Conservation (phyloP, 176 grass and related monocot species). For the Poa annua region DNA sequence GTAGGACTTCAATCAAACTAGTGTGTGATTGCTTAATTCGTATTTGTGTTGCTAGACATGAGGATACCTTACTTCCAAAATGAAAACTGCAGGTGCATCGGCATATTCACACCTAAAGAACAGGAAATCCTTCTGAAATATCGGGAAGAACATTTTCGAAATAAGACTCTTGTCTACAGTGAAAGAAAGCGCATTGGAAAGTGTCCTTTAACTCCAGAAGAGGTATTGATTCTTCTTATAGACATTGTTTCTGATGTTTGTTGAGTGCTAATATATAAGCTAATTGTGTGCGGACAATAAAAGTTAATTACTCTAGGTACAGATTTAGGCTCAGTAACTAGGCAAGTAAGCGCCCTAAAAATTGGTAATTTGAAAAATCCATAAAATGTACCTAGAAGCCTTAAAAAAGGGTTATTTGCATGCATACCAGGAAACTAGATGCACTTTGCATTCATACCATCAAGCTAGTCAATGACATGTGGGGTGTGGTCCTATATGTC, state of each 20-base stretch:
- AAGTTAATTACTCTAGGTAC: not conserved
- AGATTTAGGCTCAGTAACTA: not conserved
- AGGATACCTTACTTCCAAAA: slow-evolving; percentile 26
- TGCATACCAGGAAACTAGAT: too few species aligned
- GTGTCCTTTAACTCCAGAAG: slow-evolving; percentile 98
- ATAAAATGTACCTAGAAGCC: too few species aligned
- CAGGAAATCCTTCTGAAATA: slow-evolving; percentile 93
- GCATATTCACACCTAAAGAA: slow-evolving; percentile 83
- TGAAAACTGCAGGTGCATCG: slow-evolving; percentile 72
- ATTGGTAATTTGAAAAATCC: too few species aligned
- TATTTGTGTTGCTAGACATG: slow-evolving; percentile 19
- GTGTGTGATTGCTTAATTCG: not conserved
- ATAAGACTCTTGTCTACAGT: slow-evolving; percentile 70
- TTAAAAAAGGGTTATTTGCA: too few species aligned
- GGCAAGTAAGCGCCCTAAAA: not conserved
- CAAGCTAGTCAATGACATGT: too few species aligned
- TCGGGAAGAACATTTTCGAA: slow-evolving; percentile 75
- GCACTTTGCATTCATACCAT: too few species aligned
- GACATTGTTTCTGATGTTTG: slow-evolving; percentile 31
- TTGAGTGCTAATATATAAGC: slow-evolving; percentile 3
- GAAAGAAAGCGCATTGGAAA: slow-evolving; percentile 85
- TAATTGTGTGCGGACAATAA: slow-evolving; percentile 19
- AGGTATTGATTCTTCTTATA: slow-evolving; percentile 60
- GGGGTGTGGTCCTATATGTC: too few species aligned
- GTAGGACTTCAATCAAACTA: slow-evolving; percentile 47